Evolutionary conservation across 139 green algal genomes (phyloP).

Genomic region (Chlorokybus atmophyticus): DNA sequence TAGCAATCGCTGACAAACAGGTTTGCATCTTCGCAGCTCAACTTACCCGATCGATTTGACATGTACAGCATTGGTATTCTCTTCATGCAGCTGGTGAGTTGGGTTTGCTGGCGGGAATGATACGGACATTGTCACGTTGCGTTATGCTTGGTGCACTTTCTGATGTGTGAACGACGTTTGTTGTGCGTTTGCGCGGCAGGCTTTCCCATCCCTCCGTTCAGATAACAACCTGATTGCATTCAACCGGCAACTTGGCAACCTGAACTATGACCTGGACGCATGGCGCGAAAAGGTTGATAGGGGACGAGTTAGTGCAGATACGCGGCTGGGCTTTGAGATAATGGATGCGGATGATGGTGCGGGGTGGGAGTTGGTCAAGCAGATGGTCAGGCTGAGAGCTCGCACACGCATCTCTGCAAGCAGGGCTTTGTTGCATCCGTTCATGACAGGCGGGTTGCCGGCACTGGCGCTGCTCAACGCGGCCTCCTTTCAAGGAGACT

Average conservation of each 20-base stretch:
- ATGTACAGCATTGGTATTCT: constrained; percentile 38
- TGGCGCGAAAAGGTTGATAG: constrained; percentile 47
- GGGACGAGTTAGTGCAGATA: background rate
- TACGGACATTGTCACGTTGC: no score
- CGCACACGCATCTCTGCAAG: background rate
- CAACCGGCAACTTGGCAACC: constrained; percentile 37
- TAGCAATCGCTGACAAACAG: no score
- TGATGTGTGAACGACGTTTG: no score
- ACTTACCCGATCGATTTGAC: constrained; percentile 41
- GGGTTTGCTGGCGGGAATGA: no score
- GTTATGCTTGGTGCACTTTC: no score
- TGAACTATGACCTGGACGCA: constrained; percentile 38
- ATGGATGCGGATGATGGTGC: constrained; percentile 18
- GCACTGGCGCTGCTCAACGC: background rate
- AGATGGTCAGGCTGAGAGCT: constrained; percentile 5
- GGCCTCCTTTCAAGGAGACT: background rate
- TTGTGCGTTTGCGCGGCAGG: no score
- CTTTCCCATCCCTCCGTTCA: constrained; percentile 26
- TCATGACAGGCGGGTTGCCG: background rate
- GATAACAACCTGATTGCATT: constrained; percentile 37
- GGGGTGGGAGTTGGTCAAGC: constrained; percentile 13
- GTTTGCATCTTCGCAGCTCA: constrained; percentile 31
- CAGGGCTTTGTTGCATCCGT: background rate
- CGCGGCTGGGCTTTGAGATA: constrained; percentile 18
- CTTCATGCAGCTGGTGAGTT: constrained; percentile 35